Conservation (phyloP, 495 filamentous ascomycete genomes). For the Talaromyces stipitatus region DNA sequence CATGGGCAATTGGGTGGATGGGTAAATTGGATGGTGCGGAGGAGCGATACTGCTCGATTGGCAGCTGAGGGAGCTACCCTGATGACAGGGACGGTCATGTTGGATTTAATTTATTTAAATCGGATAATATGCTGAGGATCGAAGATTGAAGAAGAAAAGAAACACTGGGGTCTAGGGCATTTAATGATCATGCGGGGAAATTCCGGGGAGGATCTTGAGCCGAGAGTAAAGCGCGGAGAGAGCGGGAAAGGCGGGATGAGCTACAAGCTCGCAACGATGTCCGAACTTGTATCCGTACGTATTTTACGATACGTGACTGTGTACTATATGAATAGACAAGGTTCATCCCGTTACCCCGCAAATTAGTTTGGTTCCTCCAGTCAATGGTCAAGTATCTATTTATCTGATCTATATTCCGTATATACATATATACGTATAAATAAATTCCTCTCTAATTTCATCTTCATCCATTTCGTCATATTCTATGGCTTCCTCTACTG, state of each 20-base stretch:
- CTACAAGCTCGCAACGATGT: slow-evolving; percentile 1
- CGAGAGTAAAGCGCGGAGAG: not conserved
- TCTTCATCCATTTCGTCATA: not conserved
- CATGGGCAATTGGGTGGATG: slow-evolving; percentile 90
- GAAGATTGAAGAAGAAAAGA: not conserved
- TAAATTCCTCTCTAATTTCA: too few relatives aligned
- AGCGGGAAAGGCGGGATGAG: not conserved
- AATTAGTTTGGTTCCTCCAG: not conserved
- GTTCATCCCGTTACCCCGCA: slow-evolving; percentile 1
- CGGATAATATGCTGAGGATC: not conserved
- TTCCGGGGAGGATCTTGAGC: not conserved
- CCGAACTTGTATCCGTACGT: not conserved
- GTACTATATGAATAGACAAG: not conserved
- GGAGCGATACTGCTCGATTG: slow-evolving; percentile 66
- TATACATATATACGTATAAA: too few relatives aligned
- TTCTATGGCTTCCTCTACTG: slow-evolving; percentile 3
- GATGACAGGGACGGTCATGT: slow-evolving; percentile 45
- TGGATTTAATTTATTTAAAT: slow-evolving; percentile 1
- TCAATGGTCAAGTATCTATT: not conserved
- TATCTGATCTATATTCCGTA: not conserved
- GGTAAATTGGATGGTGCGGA: slow-evolving; percentile 82
- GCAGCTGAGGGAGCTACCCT: slow-evolving; percentile 63
- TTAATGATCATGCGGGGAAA: not conserved
- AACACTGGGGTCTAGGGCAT: not conserved
- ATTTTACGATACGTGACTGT: not conserved